These are phyloP conservation scores for Hypoxylon trugodes DNA, from an alignment of 495 filamentous ascomycete genomes.

Conservation along the genomic window DNA sequence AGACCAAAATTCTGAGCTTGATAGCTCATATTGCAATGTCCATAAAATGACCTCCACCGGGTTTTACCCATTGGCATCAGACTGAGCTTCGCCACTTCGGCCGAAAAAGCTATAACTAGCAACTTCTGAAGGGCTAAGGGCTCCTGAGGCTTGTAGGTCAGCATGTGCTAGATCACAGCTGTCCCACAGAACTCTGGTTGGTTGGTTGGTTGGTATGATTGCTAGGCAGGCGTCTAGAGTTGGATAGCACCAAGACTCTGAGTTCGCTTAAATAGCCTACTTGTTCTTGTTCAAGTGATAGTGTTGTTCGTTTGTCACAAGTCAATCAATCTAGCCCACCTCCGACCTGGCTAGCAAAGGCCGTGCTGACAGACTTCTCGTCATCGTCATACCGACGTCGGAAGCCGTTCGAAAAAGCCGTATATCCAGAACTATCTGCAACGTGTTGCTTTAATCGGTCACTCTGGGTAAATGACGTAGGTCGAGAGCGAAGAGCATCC, in stretches of 20 bases:
- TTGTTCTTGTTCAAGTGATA: conserved; percentile 9
- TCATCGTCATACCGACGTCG: conserved; percentile 90
- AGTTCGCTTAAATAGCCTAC: background rate
- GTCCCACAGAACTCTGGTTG: conserved; percentile 15
- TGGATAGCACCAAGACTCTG: conserved; percentile 7
- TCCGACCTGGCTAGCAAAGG: conserved; percentile 94
- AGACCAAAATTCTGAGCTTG: conserved; percentile 25
- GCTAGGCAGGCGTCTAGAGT: conserved; percentile 8
- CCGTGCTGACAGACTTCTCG: conserved; percentile 92
- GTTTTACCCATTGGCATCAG: conserved; percentile 13
- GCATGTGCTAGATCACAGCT: conserved; percentile 21
- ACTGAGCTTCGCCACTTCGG: conserved; percentile 3
- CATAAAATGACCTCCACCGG: conserved; percentile 10
- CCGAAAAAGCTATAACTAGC: conserved; percentile 16
- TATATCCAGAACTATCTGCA: conserved; percentile 67
- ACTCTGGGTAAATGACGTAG: conserved; percentile 58
- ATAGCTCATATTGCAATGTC: conserved; percentile 9
- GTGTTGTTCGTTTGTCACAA: conserved; percentile 23
- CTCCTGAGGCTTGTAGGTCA: conserved; percentile 15
- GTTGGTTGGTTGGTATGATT: conserved; percentile 14
- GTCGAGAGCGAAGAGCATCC: conserved; percentile 63
- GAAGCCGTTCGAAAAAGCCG: conserved; percentile 73
- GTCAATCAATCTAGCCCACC: conserved; percentile 85
- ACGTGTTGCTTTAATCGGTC: conserved; percentile 89
- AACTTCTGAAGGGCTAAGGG: conserved; percentile 13